phyloP scores from a whole-genome alignment of 179 eudicot genomes.

The Beta corolliflora region DNA sequence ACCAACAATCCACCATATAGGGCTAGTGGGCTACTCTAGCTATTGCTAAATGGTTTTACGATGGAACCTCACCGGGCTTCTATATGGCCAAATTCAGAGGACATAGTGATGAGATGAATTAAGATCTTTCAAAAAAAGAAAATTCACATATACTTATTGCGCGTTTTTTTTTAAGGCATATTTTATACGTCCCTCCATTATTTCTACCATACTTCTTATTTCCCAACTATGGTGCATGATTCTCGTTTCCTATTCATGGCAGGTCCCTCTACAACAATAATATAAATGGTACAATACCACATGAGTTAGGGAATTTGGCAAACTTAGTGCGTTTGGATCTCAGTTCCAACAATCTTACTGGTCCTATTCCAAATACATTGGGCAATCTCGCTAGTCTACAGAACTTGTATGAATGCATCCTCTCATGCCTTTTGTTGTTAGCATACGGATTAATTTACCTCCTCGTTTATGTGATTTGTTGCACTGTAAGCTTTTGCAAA shows the following conservation, averaged over 20 bases:
- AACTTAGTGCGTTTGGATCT: slow-evolving; percentile 82
- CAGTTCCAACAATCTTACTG: slow-evolving; percentile 53
- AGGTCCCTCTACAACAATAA: slow-evolving; percentile 81
- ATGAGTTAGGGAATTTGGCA: slow-evolving; percentile 66
- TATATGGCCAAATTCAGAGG: too few relatives aligned
- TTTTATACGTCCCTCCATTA: not conserved
- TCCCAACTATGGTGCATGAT: not conserved
- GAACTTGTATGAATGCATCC: slow-evolving; percentile 55
- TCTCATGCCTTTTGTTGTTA: not conserved
- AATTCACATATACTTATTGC: not conserved
- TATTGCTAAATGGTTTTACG: too few relatives aligned
- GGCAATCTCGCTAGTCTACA: slow-evolving; percentile 63
- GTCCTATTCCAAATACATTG: slow-evolving; percentile 64
- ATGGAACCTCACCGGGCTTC: too few relatives aligned
- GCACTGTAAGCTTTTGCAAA: not conserved
- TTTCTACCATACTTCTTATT: not conserved
- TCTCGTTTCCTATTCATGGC: slow-evolving; percentile 24
- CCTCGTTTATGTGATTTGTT: not conserved
- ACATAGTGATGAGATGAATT: too few relatives aligned
- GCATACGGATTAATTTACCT: not conserved
- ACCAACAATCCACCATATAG: too few relatives aligned
- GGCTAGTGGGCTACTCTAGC: too few relatives aligned
- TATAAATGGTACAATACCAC: slow-evolving; percentile 62
- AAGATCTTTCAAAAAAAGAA: not conserved
- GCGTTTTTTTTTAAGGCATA: not conserved